These are phyloP conservation scores for Arabidopsis lyrata DNA, from an alignment of 441 rosid species.

Conservation along the genomic window DNA sequence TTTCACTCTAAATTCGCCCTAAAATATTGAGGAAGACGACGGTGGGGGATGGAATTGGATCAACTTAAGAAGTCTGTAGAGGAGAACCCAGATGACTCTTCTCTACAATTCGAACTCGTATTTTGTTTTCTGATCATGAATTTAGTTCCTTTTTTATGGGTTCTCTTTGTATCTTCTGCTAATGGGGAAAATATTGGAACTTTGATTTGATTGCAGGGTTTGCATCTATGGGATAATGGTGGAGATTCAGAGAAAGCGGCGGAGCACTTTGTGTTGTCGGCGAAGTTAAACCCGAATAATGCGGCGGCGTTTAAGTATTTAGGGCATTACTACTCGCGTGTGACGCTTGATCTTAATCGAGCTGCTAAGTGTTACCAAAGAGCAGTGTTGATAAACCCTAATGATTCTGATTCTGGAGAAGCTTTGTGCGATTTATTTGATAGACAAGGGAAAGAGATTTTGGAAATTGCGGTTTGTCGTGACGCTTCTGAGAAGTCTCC, in stretches of 20 bases:
- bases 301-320: conserved; percentile 74
- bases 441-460: conserved; percentile 66
- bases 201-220: conserved; percentile 54
- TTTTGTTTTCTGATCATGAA: not conserved
- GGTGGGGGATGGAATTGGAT: conserved; percentile 34
- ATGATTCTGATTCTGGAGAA: conserved; percentile 80
- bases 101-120: conserved; percentile 73
- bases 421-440: conserved; percentile 86
- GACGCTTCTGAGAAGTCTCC: conserved; percentile 88
- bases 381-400: conserved; percentile 67
- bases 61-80: conserved; percentile 61
- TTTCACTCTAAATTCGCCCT: not conserved
- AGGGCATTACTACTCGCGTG: conserved; percentile 74
- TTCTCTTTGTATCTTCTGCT: not conserved
- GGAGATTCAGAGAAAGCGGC: conserved; percentile 68
- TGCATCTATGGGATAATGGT: conserved; percentile 67
- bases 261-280: conserved; percentile 74
- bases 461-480: conserved; percentile 73
- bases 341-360: conserved; percentile 59
- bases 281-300: conserved; percentile 71
- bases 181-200: not conserved
- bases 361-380: conserved; percentile 94
- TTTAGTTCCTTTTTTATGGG: not conserved
- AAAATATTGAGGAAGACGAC: too few species aligned
- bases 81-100: conserved; percentile 73